Conservation (phyloP, 768 basidiomycete genomes). For the Kwoniella sp. region DNA sequence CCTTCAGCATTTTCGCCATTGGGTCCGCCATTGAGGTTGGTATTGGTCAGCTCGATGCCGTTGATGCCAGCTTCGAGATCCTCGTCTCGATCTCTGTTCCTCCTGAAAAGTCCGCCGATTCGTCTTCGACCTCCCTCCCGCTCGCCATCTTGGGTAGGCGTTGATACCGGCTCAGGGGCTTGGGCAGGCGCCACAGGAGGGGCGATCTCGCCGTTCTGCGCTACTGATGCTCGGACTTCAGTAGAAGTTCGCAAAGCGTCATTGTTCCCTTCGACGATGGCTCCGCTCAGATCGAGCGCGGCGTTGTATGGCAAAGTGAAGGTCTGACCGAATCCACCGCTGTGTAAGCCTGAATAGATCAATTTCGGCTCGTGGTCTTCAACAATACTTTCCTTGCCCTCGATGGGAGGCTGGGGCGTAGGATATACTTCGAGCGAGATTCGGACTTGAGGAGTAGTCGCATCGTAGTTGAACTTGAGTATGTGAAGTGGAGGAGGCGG, state of each 20-base stretch:
- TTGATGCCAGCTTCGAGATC: constrained; percentile 30
- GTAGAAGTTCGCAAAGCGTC: not conserved
- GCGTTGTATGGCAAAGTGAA: constrained; percentile 78
- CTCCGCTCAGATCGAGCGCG: constrained; percentile 70
- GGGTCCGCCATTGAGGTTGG: constrained; percentile 8
- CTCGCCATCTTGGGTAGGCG: constrained; percentile 5
- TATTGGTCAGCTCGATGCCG: constrained; percentile 41
- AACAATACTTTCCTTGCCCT: constrained; percentile 61
- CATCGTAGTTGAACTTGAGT: constrained; percentile 90
- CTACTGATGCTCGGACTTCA: not conserved
- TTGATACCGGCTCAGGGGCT: not conserved
- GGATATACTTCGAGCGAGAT: constrained; percentile 77
- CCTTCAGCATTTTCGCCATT: constrained; percentile 3
- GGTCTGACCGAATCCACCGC: constrained; percentile 78
- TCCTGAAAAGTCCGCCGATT: constrained; percentile 33
- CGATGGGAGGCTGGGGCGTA: constrained; percentile 57
- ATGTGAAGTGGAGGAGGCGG: constrained; percentile 69
- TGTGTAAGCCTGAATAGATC: constrained; percentile 68
- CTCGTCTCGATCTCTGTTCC: constrained; percentile 38
- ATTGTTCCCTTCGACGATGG: constrained; percentile 28
- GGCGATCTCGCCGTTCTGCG: not conserved
- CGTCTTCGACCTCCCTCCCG: constrained; percentile 26
- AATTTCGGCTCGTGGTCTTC: constrained; percentile 58
- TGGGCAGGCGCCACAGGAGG: not conserved
- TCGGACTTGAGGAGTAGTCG: constrained; percentile 80